Evolutionary conservation across 306 rosid species (phyloP).

Genomic region (Begonia loranthoides): DNA sequence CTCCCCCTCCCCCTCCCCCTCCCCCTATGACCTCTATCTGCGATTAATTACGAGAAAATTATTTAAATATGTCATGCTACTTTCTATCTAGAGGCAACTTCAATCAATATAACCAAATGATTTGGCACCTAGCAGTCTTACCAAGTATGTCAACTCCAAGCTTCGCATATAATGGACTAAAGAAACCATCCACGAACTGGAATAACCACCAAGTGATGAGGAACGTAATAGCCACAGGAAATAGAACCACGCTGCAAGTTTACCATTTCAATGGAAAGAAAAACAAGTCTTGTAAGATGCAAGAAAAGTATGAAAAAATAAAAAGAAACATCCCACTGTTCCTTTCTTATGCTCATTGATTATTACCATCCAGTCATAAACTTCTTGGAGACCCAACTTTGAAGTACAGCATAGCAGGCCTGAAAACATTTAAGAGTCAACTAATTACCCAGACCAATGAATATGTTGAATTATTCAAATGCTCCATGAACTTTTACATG

Average conservation of each 20-base stretch:
- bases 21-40: no score
- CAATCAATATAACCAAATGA: no score
- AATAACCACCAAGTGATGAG: constrained; percentile 39
- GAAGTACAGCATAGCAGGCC: constrained; percentile 48
- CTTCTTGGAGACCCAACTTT: constrained; percentile 40
- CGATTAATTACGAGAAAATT: no score
- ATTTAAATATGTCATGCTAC: no score
- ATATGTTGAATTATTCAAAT: not conserved
- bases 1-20: no score
- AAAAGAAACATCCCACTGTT: not conserved
- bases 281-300: constrained; percentile 2
- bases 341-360: constrained; percentile 1
- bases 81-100: no score
- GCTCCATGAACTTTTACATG: not conserved
- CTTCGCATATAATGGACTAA: constrained; percentile 33
- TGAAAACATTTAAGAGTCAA: constrained; percentile 12
- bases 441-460: not conserved
- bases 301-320: not conserved
- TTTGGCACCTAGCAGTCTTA: constrained; percentile 6
- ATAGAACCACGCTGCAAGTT: constrained; percentile 35
- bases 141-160: constrained; percentile 34
- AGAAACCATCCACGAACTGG: constrained; percentile 34
- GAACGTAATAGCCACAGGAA: constrained; percentile 40
- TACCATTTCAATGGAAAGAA: constrained; percentile 1
- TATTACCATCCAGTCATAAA: constrained; percentile 45